Evolutionary conservation across 192 early-diverging fungal genomes (phyloP).

Genomic region (Coemansia sp.): DNA sequence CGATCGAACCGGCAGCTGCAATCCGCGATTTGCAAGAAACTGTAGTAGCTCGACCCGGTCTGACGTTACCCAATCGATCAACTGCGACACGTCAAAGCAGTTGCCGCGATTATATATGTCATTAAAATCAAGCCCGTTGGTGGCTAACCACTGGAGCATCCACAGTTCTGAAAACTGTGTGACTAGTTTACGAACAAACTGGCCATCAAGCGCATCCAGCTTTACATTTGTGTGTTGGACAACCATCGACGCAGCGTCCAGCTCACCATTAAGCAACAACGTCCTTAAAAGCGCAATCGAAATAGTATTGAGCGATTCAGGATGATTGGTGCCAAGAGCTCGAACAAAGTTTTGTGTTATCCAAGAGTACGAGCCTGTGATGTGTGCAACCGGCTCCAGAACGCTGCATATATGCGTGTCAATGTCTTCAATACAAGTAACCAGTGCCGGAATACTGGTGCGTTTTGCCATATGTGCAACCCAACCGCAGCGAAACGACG

Average conservation of each 20-base stretch:
- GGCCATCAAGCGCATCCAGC: constrained; percentile 15
- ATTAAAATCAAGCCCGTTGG: constrained; percentile 14
- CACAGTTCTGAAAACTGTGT: constrained; percentile 7
- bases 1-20: constrained; percentile 25
- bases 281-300: constrained; percentile 24
- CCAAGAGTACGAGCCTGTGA: constrained; percentile 28
- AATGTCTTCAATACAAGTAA: constrained; percentile 13
- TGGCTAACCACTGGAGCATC: constrained; percentile 27
- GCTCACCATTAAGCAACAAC: background rate
- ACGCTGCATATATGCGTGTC: background rate
- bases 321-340: constrained; percentile 20
- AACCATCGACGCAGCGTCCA: constrained; percentile 14
- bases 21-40: constrained; percentile 7
- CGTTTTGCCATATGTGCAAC: constrained; percentile 12
- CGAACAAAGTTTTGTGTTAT: constrained; percentile 23
- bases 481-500: constrained; percentile 38
- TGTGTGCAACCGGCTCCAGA: constrained; percentile 14
- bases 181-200: constrained; percentile 14
- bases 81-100: constrained; percentile 29
- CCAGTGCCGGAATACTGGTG: background rate
- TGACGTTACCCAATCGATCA: constrained; percentile 23
- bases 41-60: constrained; percentile 26
- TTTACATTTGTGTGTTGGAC: background rate
- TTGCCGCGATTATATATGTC: constrained; percentile 4
- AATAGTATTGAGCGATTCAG: constrained; percentile 5